phyloP scores from a whole-genome alignment of 78 protist species.

The Guillardia theta region DNA sequence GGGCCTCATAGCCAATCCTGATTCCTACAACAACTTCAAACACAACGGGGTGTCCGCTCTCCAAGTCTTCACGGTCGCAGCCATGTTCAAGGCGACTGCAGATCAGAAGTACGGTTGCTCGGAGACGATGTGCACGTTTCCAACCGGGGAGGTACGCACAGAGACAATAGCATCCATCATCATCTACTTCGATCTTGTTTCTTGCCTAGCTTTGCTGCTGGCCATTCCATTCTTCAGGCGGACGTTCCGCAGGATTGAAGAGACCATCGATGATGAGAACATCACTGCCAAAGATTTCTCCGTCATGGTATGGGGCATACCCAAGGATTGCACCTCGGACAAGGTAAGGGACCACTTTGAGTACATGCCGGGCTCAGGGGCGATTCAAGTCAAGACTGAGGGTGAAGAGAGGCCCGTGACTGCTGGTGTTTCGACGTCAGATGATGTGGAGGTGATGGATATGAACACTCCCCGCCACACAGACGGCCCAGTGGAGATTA shows the following conservation, averaged over 20 bases:
- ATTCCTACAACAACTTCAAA: background rate
- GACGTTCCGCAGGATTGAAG: background rate
- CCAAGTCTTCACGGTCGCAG: background rate
- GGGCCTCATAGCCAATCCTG: background rate
- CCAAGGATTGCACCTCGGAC: background rate
- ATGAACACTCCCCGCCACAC: too few species aligned
- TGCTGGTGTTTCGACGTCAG: too few species aligned
- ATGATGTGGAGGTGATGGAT: too few species aligned
- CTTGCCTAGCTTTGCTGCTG: background rate
- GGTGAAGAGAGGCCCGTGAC: too few species aligned
- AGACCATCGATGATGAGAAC: background rate
- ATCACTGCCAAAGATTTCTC: slow-evolving; percentile 21
- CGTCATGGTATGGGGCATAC: background rate
- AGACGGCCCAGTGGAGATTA: too few species aligned
- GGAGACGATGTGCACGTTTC: background rate
- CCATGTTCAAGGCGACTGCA: background rate
- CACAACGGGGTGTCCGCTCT: background rate
- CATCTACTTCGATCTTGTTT: background rate
- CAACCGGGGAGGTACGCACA: background rate
- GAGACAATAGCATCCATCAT: background rate
- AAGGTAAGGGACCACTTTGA: too few species aligned
- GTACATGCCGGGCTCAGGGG: too few species aligned
- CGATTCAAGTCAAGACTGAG: too few species aligned
- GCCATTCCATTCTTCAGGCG: background rate
- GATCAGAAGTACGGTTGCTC: background rate